A percentile compares a stretch with the other conserved stretches of the same genome.
phyloP scores from a whole-genome alignment of 2,329 filamentous ascomycete species.

The Penicillium sp. region DNA sequence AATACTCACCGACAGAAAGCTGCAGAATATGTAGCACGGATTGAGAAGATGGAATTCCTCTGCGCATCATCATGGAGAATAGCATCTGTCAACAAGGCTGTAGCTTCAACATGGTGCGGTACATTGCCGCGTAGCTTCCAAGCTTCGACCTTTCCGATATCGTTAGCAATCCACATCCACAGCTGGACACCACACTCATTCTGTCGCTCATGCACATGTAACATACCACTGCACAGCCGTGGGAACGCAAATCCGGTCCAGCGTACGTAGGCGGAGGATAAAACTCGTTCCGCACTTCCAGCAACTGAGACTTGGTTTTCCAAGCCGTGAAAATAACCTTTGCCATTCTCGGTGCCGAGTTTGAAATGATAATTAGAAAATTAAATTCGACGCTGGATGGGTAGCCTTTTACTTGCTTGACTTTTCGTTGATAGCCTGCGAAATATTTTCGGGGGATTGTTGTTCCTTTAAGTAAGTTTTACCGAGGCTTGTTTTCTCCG shows the following conservation, averaged over 20 bases:
- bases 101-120: conserved; percentile 41
- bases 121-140: conserved; percentile 41
- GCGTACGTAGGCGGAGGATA: conserved; percentile 29
- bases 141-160: conserved; percentile 30
- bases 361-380: neutral
- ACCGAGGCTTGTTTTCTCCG: conserved; percentile 3
- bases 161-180: neutral
- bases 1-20: conserved; percentile 38
- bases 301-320: conserved; percentile 33
- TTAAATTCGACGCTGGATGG: neutral
- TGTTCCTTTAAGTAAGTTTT: conserved; percentile 16
- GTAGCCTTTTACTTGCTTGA: neutral
- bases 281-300: conserved; percentile 33
- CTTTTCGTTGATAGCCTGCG: conserved; percentile 5
- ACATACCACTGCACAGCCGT: conserved; percentile 35
- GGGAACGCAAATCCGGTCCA: conserved; percentile 32
- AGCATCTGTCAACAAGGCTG: conserved; percentile 40
- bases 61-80: conserved; percentile 37
- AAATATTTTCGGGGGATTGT: conserved; percentile 18
- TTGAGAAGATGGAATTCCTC: conserved; percentile 38
- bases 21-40: conserved; percentile 39
- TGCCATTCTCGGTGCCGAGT: conserved; percentile 24
- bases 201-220: neutral
- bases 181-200: neutral
- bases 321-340: conserved; percentile 37